Base-by-base conservation (phyloP, 2,329 filamentous ascomycete genomes). In the Penicillium brasilianum region DNA sequence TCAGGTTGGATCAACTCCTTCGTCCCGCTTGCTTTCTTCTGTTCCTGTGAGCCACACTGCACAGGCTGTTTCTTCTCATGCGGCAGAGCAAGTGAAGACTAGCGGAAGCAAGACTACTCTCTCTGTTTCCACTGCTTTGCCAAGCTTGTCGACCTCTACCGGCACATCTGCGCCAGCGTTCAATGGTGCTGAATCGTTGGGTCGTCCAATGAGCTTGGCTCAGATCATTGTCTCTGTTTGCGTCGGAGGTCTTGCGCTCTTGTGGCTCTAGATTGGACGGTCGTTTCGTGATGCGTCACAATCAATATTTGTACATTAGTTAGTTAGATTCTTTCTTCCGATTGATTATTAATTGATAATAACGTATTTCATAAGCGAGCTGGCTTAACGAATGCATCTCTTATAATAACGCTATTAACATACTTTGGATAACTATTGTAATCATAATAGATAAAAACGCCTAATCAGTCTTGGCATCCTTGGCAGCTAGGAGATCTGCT, bases 251-350 rank as follows among this genome's bases (percentile, higher is more conserved):
- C 22, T 46, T 16, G 43, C 22, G 43, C 43, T 46, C 20, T 16
- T 46, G 43, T 46, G 43, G 43, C 43, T 46, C 43, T 46, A 46
- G 43, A 46, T 28, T 46, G 25, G 43, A 46, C 43, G 43, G 20
- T 18, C 18, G 43, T 46, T 1, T 46, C 43, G 43, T 46, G 43
- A 28, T 46, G n/a, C 18, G 8, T 39, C 43, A 46, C 8, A 46
- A 28, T 46, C 43, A 25, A 5, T 46, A n/a, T 28, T 46, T 44
- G 43, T 46, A 46, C 43, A 46, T 28, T 46, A 46, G 43, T n/a
- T n/a, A n/a, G n/a, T n/a, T n/a, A n/a, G n/a, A 28, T 46, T 46
- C 22, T 28, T 46, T 16, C 41, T 3, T 46, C 16, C 36, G 36
- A 39, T n/a, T 39, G 36, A 39, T 39, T 39, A 39, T 39, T 39